These are phyloP conservation scores for Fusarium sublunatum DNA, from an alignment of 2,329 filamentous ascomycete species.

Conservation along the genomic window DNA sequence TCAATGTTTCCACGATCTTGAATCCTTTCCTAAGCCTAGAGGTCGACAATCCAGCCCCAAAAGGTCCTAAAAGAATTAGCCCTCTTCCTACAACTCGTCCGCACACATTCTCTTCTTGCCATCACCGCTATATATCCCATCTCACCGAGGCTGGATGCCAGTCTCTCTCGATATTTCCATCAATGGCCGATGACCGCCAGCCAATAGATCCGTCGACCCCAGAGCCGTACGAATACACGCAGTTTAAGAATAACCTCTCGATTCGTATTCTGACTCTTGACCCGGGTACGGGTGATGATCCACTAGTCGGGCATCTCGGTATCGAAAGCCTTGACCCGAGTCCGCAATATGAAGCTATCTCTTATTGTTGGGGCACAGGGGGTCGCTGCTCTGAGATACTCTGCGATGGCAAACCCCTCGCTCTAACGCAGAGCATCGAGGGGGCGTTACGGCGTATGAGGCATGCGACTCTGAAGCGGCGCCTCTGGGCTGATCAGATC, in stretches of 20 bases:
- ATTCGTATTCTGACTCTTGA: slow-evolving; percentile 51
- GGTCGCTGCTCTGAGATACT: slow-evolving; percentile 39
- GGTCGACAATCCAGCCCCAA: not conserved
- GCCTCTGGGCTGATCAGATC: slow-evolving; percentile 56
- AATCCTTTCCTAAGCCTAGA: not conserved
- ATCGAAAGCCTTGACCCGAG: slow-evolving; percentile 40
- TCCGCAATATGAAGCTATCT: slow-evolving; percentile 50
- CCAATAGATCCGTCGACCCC: not conserved
- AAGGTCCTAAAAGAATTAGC: slow-evolving; percentile 22
- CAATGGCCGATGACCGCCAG: slow-evolving; percentile 31
- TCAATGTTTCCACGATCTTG: not conserved
- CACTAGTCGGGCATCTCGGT: slow-evolving; percentile 45
- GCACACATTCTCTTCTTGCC: not conserved
- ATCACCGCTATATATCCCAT: not conserved
- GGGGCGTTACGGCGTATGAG: slow-evolving; percentile 49
- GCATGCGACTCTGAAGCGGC: slow-evolving; percentile 37
- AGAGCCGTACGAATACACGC: slow-evolving; percentile 38
- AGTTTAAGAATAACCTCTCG: slow-evolving; percentile 34
- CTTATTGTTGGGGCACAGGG: slow-evolving; percentile 52
- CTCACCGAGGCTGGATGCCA: slow-evolving; percentile 6
- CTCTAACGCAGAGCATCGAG: slow-evolving; percentile 48
- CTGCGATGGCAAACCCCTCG: slow-evolving; percentile 41
- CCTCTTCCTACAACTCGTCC: slow-evolving; percentile 7
- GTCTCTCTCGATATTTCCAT: slow-evolving; percentile 10
- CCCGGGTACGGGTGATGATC: slow-evolving; percentile 45